These are phyloP conservation scores for Acarospora socialis DNA, from an alignment of 2,329 filamentous ascomycete genomes.

Conservation along the genomic window DNA sequence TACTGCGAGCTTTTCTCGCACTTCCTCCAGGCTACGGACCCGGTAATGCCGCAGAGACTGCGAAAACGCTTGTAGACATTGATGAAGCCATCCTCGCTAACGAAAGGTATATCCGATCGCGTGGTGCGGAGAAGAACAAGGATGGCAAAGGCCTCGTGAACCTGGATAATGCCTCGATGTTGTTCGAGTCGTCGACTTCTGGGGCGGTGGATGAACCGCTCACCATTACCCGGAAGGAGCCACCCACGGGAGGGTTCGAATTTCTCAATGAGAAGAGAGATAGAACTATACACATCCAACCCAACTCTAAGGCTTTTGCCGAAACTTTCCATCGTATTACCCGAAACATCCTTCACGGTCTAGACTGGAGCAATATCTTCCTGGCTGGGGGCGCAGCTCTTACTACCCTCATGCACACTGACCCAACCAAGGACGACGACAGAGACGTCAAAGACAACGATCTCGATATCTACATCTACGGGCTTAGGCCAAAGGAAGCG, in stretches of 20 bases:
- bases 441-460: conserved; percentile 13
- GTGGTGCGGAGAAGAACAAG: conserved; percentile 2
- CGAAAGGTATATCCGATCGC: conserved; percentile 11
- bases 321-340: conserved; percentile 17
- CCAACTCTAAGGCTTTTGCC: conserved; percentile 13
- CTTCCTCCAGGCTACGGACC: not conserved
- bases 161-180: conserved; percentile 6
- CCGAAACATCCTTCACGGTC: conserved; percentile 14
- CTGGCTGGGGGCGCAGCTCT: conserved; percentile 18
- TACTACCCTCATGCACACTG: conserved; percentile 16
- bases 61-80: conserved; percentile 10
- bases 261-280: conserved; percentile 15
- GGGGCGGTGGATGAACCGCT: not conserved
- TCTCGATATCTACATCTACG: conserved; percentile 20
- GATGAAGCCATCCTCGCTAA: conserved; percentile 13
- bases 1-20: conserved; percentile 7
- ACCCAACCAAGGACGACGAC: conserved; percentile 11
- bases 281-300: conserved; percentile 13
- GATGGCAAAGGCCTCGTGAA: conserved; percentile 9
- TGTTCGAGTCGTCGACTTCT: not conserved
- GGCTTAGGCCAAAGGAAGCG: conserved; percentile 15
- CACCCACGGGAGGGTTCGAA: conserved; percentile 14
- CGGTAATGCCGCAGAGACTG: not conserved
- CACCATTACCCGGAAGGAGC: conserved; percentile 8
- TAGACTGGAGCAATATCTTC: conserved; percentile 19